phyloP scores from a whole-genome alignment of 768 basidiomycete species.

The Mrakia hoshinonis region DNA sequence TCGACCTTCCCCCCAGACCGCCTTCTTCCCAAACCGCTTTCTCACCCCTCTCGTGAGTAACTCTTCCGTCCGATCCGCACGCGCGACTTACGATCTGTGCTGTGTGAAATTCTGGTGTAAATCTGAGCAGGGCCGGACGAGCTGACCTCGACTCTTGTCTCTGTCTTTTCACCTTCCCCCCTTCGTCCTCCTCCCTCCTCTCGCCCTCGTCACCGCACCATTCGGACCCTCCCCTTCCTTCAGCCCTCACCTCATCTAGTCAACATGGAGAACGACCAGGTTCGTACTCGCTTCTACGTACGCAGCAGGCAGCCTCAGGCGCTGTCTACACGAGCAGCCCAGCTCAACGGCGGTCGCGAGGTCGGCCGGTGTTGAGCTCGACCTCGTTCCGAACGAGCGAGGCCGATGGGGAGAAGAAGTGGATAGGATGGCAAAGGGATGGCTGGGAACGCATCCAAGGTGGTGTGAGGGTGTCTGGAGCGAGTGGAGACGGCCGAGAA shows the following conservation, averaged over 20 bases:
- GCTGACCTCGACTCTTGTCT: too few relatives aligned
- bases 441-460: neutral
- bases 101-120: too few relatives aligned
- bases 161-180: neutral
- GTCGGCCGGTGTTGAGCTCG: neutral
- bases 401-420: neutral
- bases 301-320: neutral
- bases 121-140: too few relatives aligned
- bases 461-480: neutral
- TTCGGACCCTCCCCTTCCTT: neutral
- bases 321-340: neutral
- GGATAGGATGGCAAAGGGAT: too few relatives aligned
- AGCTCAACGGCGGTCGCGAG: neutral
- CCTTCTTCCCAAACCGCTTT: too few relatives aligned
- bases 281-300: constrained; percentile 6
- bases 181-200: neutral
- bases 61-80: too few relatives aligned
- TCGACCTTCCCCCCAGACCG: too few relatives aligned
- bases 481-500: neutral
- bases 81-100: too few relatives aligned
- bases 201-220: neutral
- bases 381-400: neutral
- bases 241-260: constrained; percentile 10
- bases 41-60: too few relatives aligned
- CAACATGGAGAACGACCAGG: constrained; percentile 29